phyloP scores from a whole-genome alignment of 495 filamentous ascomycete species.

The Penicillium paradoxum region DNA sequence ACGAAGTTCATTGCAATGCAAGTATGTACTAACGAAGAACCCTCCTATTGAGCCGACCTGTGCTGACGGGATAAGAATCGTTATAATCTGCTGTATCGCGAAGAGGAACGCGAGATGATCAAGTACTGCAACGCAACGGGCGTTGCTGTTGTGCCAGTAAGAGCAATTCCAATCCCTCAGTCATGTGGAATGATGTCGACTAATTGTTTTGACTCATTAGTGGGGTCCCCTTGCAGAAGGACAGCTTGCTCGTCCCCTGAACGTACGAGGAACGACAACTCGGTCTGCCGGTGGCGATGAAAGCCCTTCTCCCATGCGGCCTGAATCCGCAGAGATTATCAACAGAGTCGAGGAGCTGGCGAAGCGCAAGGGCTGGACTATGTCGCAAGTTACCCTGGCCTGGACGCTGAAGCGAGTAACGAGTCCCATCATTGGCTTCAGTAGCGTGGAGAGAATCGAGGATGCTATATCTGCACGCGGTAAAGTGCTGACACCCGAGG shows the following conservation, averaged over 20 bases:
- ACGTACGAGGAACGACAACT: conserved; percentile 18
- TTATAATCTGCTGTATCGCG: conserved; percentile 61
- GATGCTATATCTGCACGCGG: conserved; percentile 44
- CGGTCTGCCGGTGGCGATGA: conserved; percentile 10
- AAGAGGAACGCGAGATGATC: conserved; percentile 69
- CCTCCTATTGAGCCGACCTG: not conserved
- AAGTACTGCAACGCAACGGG: conserved; percentile 10
- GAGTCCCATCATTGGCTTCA: conserved; percentile 56
- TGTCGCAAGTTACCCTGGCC: conserved; percentile 55
- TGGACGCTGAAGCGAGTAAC: conserved; percentile 51
- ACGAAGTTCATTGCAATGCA: conserved; percentile 67
- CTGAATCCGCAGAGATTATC: conserved; percentile 40
- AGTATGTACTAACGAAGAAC: not conserved
- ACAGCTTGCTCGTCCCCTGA: conserved; percentile 37
- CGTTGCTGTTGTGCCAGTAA: conserved; percentile 15
- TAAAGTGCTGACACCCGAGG: conserved; percentile 48
- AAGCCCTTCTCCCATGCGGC: conserved; percentile 24
- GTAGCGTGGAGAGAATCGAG: conserved; percentile 49
- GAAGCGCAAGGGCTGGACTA: conserved; percentile 49
- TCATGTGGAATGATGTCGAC: not conserved
- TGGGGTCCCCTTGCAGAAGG: conserved; percentile 46
- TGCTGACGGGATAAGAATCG: conserved; percentile 33
- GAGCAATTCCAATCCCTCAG: not conserved
- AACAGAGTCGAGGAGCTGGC: conserved; percentile 53
- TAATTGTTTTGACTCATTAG: not conserved